A percentile compares a stretch with the other conserved stretches of the same genome.
phyloP scores from a whole-genome alignment of 2,329 filamentous ascomycete genomes.

The Byssoonygena ceratinophila region DNA sequence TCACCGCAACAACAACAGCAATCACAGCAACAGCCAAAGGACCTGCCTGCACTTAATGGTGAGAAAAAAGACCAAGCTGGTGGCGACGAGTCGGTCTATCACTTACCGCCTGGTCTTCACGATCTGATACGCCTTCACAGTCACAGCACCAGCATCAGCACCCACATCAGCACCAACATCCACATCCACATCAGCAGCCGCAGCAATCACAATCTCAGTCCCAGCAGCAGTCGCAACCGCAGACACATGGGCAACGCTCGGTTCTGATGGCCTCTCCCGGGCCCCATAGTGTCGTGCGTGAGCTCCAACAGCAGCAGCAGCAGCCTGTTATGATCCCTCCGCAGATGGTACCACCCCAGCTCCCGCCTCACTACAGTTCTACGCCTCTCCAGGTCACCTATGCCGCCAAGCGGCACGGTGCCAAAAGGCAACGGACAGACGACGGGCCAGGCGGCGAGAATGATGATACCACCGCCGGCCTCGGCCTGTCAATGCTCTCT shows the following conservation, averaged over 20 bases:
- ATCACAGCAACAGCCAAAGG: conserved; percentile 43
- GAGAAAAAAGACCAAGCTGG: conserved; percentile 43
- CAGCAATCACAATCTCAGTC: conserved; percentile 28
- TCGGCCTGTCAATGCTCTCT: conserved; percentile 28
- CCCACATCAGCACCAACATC: conserved; percentile 4
- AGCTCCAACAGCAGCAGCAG: conserved; percentile 25
- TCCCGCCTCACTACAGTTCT: conserved; percentile 28
- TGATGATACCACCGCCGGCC: conserved; percentile 23
- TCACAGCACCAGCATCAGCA: conserved; percentile 28
- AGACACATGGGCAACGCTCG: conserved; percentile 21
- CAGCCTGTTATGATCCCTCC: conserved; percentile 23
- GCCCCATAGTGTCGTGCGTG: conserved; percentile 24
- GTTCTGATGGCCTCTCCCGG: conserved; percentile 26
- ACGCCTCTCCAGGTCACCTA: conserved; percentile 26
- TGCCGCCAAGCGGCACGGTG: conserved; percentile 23
- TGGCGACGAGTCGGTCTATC: conserved; percentile 74
- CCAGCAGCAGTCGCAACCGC: conserved; percentile 26
- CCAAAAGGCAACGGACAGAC: conserved; percentile 29
- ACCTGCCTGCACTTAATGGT: conserved; percentile 34
- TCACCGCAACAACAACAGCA: conserved; percentile 27
- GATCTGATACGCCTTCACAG: conserved; percentile 67
- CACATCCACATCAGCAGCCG: neutral
- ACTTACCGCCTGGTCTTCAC: conserved; percentile 76
- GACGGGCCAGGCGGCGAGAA: conserved; percentile 20
- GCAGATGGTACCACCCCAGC: conserved; percentile 28